A percentile compares a stretch with the other conserved stretches of the same genome.
Conservation (phyloP, 176 grass and related monocot species). For the Puccinellia tenuiflora region DNA sequence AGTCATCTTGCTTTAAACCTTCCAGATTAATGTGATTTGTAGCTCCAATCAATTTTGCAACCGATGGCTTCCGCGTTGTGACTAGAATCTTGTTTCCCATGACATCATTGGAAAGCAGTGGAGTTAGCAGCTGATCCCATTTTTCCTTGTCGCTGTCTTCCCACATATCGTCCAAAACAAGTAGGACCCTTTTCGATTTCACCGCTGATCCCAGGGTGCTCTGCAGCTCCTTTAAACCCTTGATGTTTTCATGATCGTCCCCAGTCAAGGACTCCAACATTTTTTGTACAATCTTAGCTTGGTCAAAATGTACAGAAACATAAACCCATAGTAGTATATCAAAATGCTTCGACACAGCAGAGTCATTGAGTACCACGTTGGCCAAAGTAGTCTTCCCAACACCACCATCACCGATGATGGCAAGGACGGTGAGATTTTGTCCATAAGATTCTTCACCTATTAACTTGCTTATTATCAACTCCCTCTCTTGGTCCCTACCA, state of each 20-base stretch:
- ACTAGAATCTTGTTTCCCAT: conserved; percentile 12
- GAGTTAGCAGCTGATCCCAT: conserved; percentile 14
- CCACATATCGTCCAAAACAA: conserved; percentile 57
- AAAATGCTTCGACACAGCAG: conserved; percentile 10
- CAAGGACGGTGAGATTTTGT: background rate
- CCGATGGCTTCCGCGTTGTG: conserved; percentile 5
- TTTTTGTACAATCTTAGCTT: conserved; percentile 4
- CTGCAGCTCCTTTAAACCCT: background rate
- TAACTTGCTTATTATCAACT: conserved; percentile 8
- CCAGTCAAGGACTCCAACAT: conserved; percentile 6
- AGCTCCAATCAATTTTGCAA: background rate
- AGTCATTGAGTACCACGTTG: conserved; percentile 20
- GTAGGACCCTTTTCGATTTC: background rate
- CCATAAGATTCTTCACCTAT: background rate
- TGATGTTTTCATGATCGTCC: background rate
- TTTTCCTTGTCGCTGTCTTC: conserved; percentile 3
- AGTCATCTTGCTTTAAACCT: conserved; percentile 5
- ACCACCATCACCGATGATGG: conserved; percentile 32
- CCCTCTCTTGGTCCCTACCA: conserved; percentile 12
- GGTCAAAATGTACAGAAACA: conserved; percentile 25
- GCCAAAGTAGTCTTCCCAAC: conserved; percentile 50
- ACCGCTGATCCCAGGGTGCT: background rate
- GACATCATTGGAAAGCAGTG: background rate
- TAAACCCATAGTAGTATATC: conserved; percentile 24
- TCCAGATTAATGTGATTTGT: background rate